Conservation (phyloP, 1,284 basidiomycete species). For the Boletus subluridellus region DNA sequence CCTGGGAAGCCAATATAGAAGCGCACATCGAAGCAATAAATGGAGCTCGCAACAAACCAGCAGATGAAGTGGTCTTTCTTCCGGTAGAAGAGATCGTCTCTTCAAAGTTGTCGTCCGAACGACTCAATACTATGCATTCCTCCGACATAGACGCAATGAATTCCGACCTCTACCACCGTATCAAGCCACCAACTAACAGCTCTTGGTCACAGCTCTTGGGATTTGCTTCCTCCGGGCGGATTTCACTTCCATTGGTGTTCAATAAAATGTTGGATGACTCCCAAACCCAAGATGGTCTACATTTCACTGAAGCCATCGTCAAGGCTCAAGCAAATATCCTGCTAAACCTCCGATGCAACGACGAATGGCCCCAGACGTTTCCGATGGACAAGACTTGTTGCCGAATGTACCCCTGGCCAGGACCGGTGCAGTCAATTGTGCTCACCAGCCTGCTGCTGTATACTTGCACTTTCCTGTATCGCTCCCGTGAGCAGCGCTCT, state of each 20-base stretch:
- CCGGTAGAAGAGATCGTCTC: conserved; percentile 68
- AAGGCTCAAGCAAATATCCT: conserved; percentile 74
- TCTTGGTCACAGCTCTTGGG: conserved; percentile 32
- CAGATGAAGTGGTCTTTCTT: conserved; percentile 71
- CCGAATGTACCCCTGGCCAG: conserved; percentile 67
- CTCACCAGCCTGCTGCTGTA: conserved; percentile 39
- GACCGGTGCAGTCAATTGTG: conserved; percentile 58
- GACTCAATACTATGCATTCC: conserved; percentile 64
- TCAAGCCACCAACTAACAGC: conserved; percentile 42
- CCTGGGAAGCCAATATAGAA: conserved; percentile 76
- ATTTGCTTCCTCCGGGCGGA: conserved; percentile 35
- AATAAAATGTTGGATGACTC: conserved; percentile 72
- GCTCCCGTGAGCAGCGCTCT: conserved; percentile 20
- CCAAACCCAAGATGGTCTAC: conserved; percentile 79
- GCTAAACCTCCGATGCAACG: conserved; percentile 80
- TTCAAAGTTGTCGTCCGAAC: conserved; percentile 59
- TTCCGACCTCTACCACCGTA: conserved; percentile 70
- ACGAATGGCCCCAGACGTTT: conserved; percentile 62
- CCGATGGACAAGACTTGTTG: conserved; percentile 84
- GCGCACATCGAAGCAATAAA: conserved; percentile 52
- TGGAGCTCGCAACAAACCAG: conserved; percentile 40
- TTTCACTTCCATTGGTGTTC: conserved; percentile 71
- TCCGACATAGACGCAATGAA: conserved; percentile 88
- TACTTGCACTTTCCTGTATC: conserved; percentile 13
- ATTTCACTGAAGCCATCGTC: conserved; percentile 66